Base-by-base conservation (phyloP, 495 filamentous ascomycete genomes). In the Aspergillus heteromorphus region DNA sequence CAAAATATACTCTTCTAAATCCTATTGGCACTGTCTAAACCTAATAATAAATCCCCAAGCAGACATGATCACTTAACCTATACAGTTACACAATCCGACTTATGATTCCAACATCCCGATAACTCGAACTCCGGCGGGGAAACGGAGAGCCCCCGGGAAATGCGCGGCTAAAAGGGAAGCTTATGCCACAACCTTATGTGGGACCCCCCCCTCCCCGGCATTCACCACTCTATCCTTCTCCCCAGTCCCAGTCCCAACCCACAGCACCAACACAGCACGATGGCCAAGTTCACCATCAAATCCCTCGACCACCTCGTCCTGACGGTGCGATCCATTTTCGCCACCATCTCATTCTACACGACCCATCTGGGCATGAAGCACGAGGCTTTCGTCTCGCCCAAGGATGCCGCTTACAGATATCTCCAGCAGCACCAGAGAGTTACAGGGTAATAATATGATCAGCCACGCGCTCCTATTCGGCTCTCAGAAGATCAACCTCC, bases 301-400 rank as follows among this genome's bases (percentile, higher is more conserved):
- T 72, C 77, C 4, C 63, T 82, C 3, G 79, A 82, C 62, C 79
- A 81, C 48, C 56, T 82, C 7, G 79, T 81, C 42, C 65, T 82
- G 8, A 81, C 79, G 6, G 76, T 78, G 20, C 66, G 66, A 38
- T 70, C 66, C 41, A 74, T 82, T 30, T 65, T 66, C 16, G 63
- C 65, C 6, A 76, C 74, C 4, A 68, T 78, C 30, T 48, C 67
- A 11, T 82, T 75, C 66, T 81, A 82, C 60, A 75, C 69, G 7
- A 64, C 60, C 27, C 59, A 66, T 40, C 68, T 82, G 2, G 79
- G 79, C 47, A 81, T 82, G 79, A 67, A 63, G 29, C 66, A 76
- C 34, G 70, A 75, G 48, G 61, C 68, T 31, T 81, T 80, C 55
- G 63, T 56, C 3, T 71, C 72, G 5, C 63, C 65, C 17, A 49